A percentile compares a stretch with the other conserved stretches of the same genome.
Evolutionary conservation across 495 filamentous ascomycete genomes (phyloP).

Genomic region (Neurospora sp.): DNA sequence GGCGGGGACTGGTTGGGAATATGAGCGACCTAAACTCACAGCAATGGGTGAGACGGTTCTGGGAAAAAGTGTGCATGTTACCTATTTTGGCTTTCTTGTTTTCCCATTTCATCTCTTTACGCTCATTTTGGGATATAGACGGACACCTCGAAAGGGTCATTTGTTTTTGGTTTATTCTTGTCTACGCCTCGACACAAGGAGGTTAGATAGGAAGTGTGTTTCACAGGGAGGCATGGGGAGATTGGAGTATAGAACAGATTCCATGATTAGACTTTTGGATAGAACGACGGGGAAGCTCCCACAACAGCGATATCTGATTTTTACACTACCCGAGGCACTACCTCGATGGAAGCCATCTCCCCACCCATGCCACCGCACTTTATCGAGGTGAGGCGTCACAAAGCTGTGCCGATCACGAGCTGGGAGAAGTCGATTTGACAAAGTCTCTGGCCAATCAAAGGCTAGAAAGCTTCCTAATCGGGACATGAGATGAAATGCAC

Average conservation of each 20-base stretch:
- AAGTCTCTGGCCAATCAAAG: constrained; percentile 12
- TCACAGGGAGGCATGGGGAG: background rate
- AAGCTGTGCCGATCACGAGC: background rate
- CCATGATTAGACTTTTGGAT: background rate
- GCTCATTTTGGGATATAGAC: background rate
- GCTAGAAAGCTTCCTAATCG: constrained; percentile 8
- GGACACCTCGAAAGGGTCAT: background rate
- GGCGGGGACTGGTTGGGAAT: background rate
- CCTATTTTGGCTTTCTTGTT: background rate
- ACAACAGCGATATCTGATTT: background rate
- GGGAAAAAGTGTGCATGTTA: background rate
- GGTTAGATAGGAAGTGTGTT: background rate
- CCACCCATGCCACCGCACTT: background rate
- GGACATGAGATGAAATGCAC: constrained; percentile 3
- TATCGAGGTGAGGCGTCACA: background rate
- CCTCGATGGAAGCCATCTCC: background rate
- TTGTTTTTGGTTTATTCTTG: background rate
- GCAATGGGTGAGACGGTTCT: background rate
- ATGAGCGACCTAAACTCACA: background rate
- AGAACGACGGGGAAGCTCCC: background rate
- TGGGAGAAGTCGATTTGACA: background rate
- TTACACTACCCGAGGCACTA: background rate
- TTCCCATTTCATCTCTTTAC: background rate
- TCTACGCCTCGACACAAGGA: background rate
- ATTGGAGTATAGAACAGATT: background rate